phyloP scores from a whole-genome alignment of 139 green algal genomes.

The Closterium sp. region DNA sequence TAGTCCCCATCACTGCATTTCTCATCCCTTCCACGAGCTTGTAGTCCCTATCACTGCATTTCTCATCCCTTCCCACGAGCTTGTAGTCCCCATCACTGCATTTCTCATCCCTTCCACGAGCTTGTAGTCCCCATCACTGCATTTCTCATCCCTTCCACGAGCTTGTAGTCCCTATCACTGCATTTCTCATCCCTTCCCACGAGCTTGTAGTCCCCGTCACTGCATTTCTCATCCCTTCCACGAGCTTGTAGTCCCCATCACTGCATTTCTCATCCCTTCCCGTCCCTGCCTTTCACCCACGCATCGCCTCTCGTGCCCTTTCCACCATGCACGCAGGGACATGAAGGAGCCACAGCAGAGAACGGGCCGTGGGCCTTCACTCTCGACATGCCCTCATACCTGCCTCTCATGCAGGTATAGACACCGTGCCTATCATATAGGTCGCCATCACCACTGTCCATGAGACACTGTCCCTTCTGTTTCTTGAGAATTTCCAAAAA shows the following conservation, averaged over 20 bases:
- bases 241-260: background rate
- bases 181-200: too few species aligned
- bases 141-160: too few species aligned
- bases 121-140: too few species aligned
- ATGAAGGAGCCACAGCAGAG: slow-evolving; percentile 49
- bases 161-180: too few species aligned
- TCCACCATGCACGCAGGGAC: background rate
- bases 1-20: background rate
- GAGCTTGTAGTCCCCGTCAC: too few species aligned
- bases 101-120: too few species aligned
- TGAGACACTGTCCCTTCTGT: background rate
- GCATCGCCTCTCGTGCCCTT: background rate
- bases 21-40: background rate
- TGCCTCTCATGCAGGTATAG: slow-evolving; percentile 70
- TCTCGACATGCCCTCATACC: slow-evolving; percentile 88
- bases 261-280: background rate
- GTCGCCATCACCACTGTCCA: background rate
- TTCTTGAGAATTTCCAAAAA: too few species aligned
- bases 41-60: too few species aligned
- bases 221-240: background rate
- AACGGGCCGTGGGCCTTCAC: slow-evolving; percentile 90
- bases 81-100: too few species aligned
- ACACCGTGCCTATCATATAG: too few species aligned
- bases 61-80: too few species aligned
- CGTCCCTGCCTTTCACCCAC: slow-evolving; percentile 11